A percentile compares a stretch with the other conserved stretches of the same genome.
These are phyloP conservation scores for Globisporangium heterothallicum DNA, from an alignment of 352 stramenopile species.

Conservation along the genomic window DNA sequence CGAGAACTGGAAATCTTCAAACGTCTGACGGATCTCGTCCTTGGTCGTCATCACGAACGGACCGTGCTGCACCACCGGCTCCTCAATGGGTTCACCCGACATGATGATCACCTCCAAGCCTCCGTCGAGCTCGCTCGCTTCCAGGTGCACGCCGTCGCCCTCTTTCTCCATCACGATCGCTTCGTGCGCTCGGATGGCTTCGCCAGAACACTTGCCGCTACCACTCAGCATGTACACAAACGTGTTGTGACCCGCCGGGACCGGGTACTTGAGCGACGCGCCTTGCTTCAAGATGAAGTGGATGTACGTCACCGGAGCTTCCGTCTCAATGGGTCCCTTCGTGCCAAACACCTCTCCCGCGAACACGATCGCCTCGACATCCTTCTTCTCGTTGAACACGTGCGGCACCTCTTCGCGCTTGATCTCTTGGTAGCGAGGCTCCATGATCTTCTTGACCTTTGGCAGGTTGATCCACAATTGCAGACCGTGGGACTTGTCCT, in stretches of 20 bases:
- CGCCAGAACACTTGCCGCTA: slow-evolving; percentile 5
- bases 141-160: slow-evolving; percentile 17
- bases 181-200: slow-evolving; percentile 14
- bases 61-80: slow-evolving; percentile 58
- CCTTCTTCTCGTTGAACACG: slow-evolving; percentile 10
- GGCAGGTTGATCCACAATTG: slow-evolving; percentile 58
- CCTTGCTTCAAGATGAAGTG: slow-evolving; percentile 18
- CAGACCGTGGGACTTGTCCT: slow-evolving; percentile 27
- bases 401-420: slow-evolving; percentile 23
- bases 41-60: slow-evolving; percentile 73
- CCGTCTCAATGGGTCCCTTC: slow-evolving; percentile 16
- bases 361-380: slow-evolving; percentile 21
- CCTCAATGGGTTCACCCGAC: slow-evolving; percentile 42
- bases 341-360: slow-evolving; percentile 20
- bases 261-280: slow-evolving; percentile 12
- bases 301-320: slow-evolving; percentile 25
- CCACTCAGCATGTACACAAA: slow-evolving; percentile 19
- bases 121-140: slow-evolving; percentile 14
- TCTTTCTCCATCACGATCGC: slow-evolving; percentile 17
- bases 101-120: slow-evolving; percentile 50
- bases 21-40: slow-evolving; percentile 47
- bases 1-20: slow-evolving; percentile 38
- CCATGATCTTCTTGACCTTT: slow-evolving; percentile 25
- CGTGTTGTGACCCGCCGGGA: slow-evolving; percentile 14
- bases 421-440: slow-evolving; percentile 54